Base-by-base conservation (phyloP, 768 basidiomycete genomes). In the Agrocybe praecox region DNA sequence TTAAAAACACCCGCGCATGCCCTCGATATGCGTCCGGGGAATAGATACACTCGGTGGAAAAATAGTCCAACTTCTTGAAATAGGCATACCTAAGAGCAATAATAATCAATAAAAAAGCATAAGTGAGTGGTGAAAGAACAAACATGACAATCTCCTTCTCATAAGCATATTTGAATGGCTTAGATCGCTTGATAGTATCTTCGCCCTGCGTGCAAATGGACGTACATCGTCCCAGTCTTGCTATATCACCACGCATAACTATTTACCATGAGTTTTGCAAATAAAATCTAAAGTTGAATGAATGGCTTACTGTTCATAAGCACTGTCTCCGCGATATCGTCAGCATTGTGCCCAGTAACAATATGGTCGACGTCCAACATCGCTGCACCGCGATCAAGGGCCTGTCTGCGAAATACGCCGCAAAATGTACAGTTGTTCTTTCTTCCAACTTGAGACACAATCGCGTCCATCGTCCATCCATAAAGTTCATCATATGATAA, bases 71-170 rank as follows among this genome's bases (percentile, higher is more conserved):
- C 73, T 98, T 97, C 79, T 96, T 98, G 80, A 98, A 98, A 73
- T 99, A 98, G 9, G 96, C 96, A 71, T 98, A 98, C 94, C 94
- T 96, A 65, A 34, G 43, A 29, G 55, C 29, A 58, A 62, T 21
- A 45, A 36, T 43, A 52, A 34, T 33, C 21, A 45, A 54, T 47
- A 46, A 33, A 26, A 7, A 53, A 4, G 14, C 21, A 54, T 24
- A 21, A 50, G 40, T 15, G 24, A 19, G 32, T 56, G 18, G 42
- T 49, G 56, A 51, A 34, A 42, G 17, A 62, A 72, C 84, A 60
- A 62, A 94, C 97, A 99, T 98, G 60, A 99, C 97, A 29, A 99
- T 98, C 75, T 99, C 97, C 74, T 99, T 99, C 77, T 99, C 97
- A 65, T 98, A 98, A 0, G 94, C 90, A 67, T 98, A 99, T 70